phyloP scores from a whole-genome alignment of 2,329 filamentous ascomycete species.

The Alternaria alternata region DNA sequence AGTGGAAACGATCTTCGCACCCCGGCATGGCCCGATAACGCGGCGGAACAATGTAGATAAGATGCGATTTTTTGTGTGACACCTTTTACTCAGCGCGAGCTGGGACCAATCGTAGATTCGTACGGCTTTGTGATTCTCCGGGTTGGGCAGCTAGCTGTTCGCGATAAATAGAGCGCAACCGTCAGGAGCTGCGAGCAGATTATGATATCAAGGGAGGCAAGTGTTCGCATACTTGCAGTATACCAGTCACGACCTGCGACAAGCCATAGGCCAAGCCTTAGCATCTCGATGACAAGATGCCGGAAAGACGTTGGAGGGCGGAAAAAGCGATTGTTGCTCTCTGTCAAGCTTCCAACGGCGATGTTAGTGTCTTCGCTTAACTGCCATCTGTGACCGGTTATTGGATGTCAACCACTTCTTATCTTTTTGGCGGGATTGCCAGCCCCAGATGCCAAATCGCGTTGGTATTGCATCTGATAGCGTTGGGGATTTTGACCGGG shows the following conservation, averaged over 20 bases:
- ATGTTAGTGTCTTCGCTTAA: constrained; percentile 15
- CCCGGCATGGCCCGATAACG: constrained; percentile 14
- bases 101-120: background rate
- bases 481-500: background rate
- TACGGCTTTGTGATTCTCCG: background rate
- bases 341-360: constrained; percentile 22
- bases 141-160: background rate
- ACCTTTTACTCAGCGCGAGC: background rate
- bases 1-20: constrained; percentile 21
- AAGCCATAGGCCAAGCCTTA: background rate
- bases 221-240: background rate
- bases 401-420: constrained; percentile 22
- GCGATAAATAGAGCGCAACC: background rate
- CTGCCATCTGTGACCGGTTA: background rate
- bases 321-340: constrained; percentile 21
- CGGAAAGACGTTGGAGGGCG: constrained; percentile 13
- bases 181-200: background rate
- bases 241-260: background rate
- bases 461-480: background rate
- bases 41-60: constrained; percentile 30
- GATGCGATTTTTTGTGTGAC: constrained; percentile 22
- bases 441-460: background rate
- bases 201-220: background rate
- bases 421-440: constrained; percentile 22
- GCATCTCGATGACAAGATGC: constrained; percentile 8